Percentiles rank a stretch among this genome's conserved stretches.
phyloP scores from a whole-genome alignment of 768 basidiomycete genomes.

The Neoboletus magnificus region DNA sequence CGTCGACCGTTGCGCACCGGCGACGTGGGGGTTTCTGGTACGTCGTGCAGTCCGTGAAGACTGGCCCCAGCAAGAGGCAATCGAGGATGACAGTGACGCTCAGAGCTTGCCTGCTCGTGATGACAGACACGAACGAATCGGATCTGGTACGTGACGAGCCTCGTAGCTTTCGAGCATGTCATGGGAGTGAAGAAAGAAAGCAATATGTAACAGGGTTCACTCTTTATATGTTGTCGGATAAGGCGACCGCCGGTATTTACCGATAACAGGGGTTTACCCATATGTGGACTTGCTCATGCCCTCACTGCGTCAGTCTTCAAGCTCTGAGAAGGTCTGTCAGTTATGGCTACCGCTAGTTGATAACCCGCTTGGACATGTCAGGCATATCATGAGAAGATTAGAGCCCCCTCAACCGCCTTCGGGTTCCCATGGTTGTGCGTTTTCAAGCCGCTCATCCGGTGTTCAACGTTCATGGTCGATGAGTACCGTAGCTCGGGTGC shows the following conservation, averaged over 20 bases:
- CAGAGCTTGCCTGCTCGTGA: slow-evolving; percentile 29
- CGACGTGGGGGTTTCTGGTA: slow-evolving; percentile 14
- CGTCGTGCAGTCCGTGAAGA: slow-evolving; percentile 14
- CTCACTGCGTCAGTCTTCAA: neutral
- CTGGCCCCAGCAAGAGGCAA: slow-evolving; percentile 16
- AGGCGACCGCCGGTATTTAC: neutral
- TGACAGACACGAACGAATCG: slow-evolving; percentile 4
- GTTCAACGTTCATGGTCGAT: no score
- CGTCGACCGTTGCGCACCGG: neutral
- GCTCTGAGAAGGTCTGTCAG: neutral
- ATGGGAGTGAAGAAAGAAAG: neutral
- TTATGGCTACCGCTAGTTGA: neutral
- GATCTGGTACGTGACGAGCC: slow-evolving; percentile 17
- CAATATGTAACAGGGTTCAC: no score
- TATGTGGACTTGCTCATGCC: neutral
- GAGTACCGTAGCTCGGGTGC: no score
- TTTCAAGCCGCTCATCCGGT: neutral
- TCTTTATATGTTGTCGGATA: neutral
- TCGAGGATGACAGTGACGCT: slow-evolving; percentile 18
- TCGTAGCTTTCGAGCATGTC: slow-evolving; percentile 17
- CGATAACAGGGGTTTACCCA: neutral
- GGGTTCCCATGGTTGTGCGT: neutral
- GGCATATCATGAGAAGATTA: neutral
- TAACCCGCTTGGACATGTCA: neutral
- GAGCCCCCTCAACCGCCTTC: neutral